Percentiles rank a stretch among this genome's conserved stretches.
Evolutionary conservation across 768 basidiomycete genomes (phyloP).

Genomic region (Lentinula boryana): DNA sequence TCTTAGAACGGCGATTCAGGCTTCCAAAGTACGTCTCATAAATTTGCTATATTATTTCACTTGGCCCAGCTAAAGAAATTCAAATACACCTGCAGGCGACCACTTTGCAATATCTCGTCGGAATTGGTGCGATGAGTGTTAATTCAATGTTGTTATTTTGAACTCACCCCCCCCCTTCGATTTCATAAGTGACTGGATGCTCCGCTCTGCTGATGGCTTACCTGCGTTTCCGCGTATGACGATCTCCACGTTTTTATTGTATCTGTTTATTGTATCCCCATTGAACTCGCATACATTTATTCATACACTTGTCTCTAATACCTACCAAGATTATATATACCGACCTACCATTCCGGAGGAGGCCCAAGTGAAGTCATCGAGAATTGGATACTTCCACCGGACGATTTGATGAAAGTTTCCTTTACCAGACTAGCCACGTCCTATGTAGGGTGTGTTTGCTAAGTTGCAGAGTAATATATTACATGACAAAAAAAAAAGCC

Average conservation of each 20-base stretch:
- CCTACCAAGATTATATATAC: not conserved
- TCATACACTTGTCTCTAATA: not conserved
- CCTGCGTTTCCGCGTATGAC: slow-evolving; percentile 51
- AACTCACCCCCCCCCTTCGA: no score
- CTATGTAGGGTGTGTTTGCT: slow-evolving; percentile 33
- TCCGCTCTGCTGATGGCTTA: slow-evolving; percentile 87
- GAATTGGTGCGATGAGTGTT: slow-evolving; percentile 59
- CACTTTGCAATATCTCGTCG: slow-evolving; percentile 82
- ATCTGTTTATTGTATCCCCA: not conserved
- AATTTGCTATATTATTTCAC: not conserved
- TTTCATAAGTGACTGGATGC: slow-evolving; percentile 72
- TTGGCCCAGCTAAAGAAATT: not conserved
- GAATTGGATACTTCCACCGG: slow-evolving; percentile 45
- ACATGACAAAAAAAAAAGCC: no score
- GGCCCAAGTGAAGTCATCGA: slow-evolving; percentile 58
- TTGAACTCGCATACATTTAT: not conserved
- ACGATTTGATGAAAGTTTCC: slow-evolving; percentile 49
- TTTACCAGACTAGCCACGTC: slow-evolving; percentile 63
- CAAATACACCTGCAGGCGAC: slow-evolving; percentile 47
- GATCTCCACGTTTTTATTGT: not conserved
- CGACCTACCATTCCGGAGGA: not conserved
- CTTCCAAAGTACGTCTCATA: slow-evolving; percentile 58
- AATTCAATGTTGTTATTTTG: not conserved
- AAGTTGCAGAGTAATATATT: no score
- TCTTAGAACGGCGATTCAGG: slow-evolving; percentile 76